Conservation (phyloP, 768 basidiomycete species). For the Kwoniella sp. region DNA sequence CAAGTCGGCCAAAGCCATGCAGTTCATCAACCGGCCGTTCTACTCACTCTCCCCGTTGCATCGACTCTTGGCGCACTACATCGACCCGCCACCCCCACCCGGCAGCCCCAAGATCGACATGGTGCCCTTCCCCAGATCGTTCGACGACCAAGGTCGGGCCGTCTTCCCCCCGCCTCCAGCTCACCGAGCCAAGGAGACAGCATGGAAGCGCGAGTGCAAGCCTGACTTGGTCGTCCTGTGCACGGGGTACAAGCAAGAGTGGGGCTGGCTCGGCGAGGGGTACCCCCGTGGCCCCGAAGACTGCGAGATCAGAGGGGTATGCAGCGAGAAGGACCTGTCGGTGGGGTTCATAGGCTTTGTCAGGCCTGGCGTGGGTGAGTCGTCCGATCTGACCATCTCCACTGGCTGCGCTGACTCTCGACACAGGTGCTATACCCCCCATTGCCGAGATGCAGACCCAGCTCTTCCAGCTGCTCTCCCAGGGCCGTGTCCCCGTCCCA, state of each 20-base stretch:
- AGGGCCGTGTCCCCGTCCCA: constrained; percentile 50
- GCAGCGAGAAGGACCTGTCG: constrained; percentile 51
- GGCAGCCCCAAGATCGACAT: constrained; percentile 55
- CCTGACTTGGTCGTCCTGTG: constrained; percentile 36
- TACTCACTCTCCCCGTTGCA: constrained; percentile 53
- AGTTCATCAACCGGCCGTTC: constrained; percentile 61
- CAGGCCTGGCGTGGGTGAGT: constrained; percentile 59
- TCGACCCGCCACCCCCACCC: constrained; percentile 56
- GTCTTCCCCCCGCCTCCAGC: constrained; percentile 53
- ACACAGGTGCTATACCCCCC: constrained; percentile 55
- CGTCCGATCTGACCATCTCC: background rate
- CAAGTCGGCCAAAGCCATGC: constrained; percentile 57
- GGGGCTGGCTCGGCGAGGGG: constrained; percentile 40
- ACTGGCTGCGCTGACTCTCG: background rate
- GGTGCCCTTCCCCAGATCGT: constrained; percentile 58
- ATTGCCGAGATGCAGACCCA: constrained; percentile 62
- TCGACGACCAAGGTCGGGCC: constrained; percentile 54
- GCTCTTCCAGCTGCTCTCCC: constrained; percentile 58
- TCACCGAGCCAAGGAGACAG: constrained; percentile 51
- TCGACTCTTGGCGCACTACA: constrained; percentile 58
- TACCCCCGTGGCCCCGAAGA: constrained; percentile 43
- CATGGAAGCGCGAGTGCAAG: constrained; percentile 34
- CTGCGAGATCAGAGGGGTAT: constrained; percentile 41
- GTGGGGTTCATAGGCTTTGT: constrained; percentile 61
- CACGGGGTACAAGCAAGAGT: constrained; percentile 51